phyloP scores from a whole-genome alignment of 768 basidiomycete species.

The Lentinula sp. region DNA sequence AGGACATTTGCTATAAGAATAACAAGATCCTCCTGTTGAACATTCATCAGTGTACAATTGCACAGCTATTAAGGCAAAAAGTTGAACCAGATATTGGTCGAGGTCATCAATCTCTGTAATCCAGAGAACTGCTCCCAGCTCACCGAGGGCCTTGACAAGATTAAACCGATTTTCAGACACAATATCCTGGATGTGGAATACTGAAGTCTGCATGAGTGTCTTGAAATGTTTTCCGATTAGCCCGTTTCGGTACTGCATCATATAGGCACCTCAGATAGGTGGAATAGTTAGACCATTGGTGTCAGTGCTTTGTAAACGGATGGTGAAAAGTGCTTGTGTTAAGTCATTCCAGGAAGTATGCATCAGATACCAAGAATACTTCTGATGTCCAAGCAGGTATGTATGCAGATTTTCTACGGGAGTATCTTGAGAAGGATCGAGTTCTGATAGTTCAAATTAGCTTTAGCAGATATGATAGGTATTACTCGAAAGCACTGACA shows the following conservation, averaged over 20 bases:
- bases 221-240: conserved; percentile 39
- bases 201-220: conserved; percentile 26
- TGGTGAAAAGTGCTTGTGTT: conserved; percentile 19
- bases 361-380: conserved; percentile 32
- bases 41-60: too few relatives aligned
- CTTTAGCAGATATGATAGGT: too few relatives aligned
- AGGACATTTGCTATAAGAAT: conserved; percentile 15
- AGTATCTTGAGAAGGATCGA: conserved; percentile 12
- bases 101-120: conserved; percentile 28
- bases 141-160: conserved; percentile 24
- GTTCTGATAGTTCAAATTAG: conserved; percentile 5
- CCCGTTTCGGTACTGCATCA: too few relatives aligned
- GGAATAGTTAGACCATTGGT: conserved; percentile 22
- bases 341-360: conserved; percentile 23
- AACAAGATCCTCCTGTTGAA: conserved; percentile 13
- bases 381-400: conserved; percentile 34
- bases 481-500: too few relatives aligned
- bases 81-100: conserved; percentile 25
- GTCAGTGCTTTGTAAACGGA: conserved; percentile 25
- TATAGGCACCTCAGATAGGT: conserved; percentile 30
- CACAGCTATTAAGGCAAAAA: neutral
- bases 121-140: conserved; percentile 34
- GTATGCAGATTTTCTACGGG: conserved; percentile 40
- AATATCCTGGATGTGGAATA: conserved; percentile 29
- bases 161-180: conserved; percentile 16